Evolutionary conservation across 2,329 filamentous ascomycete genomes (phyloP), one percentile per base, ranked within the genome.

Genomic region (Graphium sp.): DNA sequence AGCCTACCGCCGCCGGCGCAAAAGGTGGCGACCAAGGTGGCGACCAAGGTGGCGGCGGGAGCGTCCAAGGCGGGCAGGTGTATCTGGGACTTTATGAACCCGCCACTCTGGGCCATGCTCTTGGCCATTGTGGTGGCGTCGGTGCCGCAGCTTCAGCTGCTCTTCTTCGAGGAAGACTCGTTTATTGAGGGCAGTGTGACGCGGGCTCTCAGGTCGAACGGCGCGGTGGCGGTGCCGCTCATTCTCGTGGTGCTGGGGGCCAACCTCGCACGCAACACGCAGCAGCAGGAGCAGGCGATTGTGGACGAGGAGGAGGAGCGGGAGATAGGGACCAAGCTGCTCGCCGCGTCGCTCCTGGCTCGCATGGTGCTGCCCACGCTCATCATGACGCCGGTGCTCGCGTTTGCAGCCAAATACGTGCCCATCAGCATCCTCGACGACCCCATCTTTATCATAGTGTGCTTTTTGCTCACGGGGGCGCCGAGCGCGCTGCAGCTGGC

Each of bases 381-480:
- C 22, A 68, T 94, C 49, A 95, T 95, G 82, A 81, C 84, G 1
- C 89, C 89, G 3, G 58, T 95, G 25, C 57, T 98, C 20, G 87
- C 87, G 0, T 37, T 95, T 11, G 66, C 78, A 25, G 89, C 89
- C 34, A 95, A 94, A 48, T 94, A 76, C 45, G 69, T 93, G 16
- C 83, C 83, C 3, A 67, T 98, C 44, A 91, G 81, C 58, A 95
- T 98, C 41, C 61, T 98, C 19, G 89, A 91, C 47, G 89, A 98
- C 46, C 89, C 89, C 7, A 98, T 98, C 43, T 98, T 98, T 51
- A 75, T 98, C 40, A 82, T 98, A 40, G 89, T 98, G 20, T 94
- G 85, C 55, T 98, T 95, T 65, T 62, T 98, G 38, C 77, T 98
- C 39, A 87, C 83, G 0, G 89, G 89, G 20, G 89, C 89, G 4